Base-by-base conservation (phyloP, 768 basidiomycete genomes). In the Coprinopsis strossmayeri region DNA sequence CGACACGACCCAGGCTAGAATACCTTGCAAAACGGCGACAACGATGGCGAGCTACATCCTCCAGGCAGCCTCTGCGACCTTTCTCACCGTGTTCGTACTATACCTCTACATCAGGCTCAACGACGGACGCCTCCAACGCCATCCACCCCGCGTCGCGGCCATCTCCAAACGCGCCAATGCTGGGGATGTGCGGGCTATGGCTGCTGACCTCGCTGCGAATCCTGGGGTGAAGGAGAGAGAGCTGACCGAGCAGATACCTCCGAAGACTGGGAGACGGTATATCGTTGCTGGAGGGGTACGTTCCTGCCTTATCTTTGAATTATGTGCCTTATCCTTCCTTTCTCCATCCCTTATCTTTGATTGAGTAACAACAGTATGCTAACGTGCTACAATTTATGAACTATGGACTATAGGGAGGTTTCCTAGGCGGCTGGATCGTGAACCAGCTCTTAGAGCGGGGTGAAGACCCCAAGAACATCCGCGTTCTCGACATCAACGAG, bases 381-480 rank as follows among this genome's bases (percentile, higher is more conserved):
- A 7, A 15, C 30, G 30, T 32, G 15, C 15, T 32, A 32, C 30
- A 15, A 7, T 32, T 15, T 15, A 15, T 7, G 15, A 32, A 32
- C 30, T 7, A 7, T 7, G 15, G 7, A 15, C 30, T 32, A 32
- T 10, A 87, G 86, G 78, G 79, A 3, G 87, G 87, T 0, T 87
- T 88, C 51, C 63, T 88, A 2, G 87, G 87, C 11, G 83, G 84
- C 5, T 90, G 87, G 87, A 81, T 90, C 30, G 80, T 83, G 2
- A 67, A 78, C 0, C 78, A 85, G 37, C 68, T 90, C 1, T 50
- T 89, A 2, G 69, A 79, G 45, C 78, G 87, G 1, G 87, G 87
- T 1, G 87, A 90, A 62, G 73, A 85, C 52, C 79, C 82, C 0
- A 69, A 65, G 32, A 69, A 66, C 12, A 87, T 89, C 13, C 72